These are phyloP conservation scores for Stentor coeruleus DNA, from an alignment of 73 alveolate genomes.

Conservation along the genomic window DNA sequence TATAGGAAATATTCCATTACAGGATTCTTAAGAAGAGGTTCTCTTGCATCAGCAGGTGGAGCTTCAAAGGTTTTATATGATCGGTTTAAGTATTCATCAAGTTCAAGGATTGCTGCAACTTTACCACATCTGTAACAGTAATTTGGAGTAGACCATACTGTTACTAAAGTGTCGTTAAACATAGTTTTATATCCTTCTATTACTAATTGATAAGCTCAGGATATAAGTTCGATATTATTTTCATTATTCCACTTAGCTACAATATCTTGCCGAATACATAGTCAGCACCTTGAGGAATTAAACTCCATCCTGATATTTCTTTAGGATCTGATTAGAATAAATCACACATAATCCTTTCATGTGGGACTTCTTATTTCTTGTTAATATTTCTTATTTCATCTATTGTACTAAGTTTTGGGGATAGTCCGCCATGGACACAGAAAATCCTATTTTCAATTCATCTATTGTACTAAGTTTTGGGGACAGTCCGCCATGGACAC, in stretches of 20 bases:
- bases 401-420: constrained; percentile 87
- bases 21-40: too few species aligned
- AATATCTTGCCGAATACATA: constrained; percentile 92
- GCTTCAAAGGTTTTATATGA: constrained; percentile 34
- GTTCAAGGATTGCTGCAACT: constrained; percentile 65
- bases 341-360: constrained; percentile 97
- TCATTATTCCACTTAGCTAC: constrained; percentile 84
- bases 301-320: constrained; percentile 81
- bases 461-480: constrained; percentile 88
- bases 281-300: constrained; percentile 95
- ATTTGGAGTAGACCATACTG: constrained; percentile 98
- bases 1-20: too few species aligned
- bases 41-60: constrained; percentile 32
- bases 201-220: constrained; percentile 94
- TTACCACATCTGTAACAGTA: constrained; percentile 89
- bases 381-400: constrained; percentile 84
- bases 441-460: constrained; percentile 84
- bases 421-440: constrained; percentile 98
- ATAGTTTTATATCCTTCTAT: constrained; percentile 89
- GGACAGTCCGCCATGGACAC: constrained; percentile 98
- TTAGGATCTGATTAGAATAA: constrained; percentile 97
- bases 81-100: constrained; percentile 57
- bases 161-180: constrained; percentile 80
- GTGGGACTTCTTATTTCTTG: constrained; percentile 94
- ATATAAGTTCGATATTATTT: constrained; percentile 76